Conservation (phyloP, 345 rosid species). For the Eucalyptus sideroxylon region DNA sequence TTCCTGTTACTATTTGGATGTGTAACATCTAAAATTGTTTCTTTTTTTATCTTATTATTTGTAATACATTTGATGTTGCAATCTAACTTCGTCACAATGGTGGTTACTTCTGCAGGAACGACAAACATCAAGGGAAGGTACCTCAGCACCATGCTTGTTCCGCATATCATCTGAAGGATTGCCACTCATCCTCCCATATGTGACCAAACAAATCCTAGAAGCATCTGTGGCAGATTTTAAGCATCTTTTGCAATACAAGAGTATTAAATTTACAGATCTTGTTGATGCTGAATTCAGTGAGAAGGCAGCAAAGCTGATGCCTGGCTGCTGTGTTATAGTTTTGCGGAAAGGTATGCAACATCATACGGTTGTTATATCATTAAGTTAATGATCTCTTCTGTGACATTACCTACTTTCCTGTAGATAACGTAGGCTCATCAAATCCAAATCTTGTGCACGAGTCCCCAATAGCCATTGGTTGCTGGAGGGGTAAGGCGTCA, state of each 20-base stretch:
- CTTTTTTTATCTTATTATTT: not conserved
- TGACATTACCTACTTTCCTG: not conserved
- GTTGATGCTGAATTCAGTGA: slow-evolving; percentile 54
- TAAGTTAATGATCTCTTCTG: not conserved
- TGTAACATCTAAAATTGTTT: not conserved
- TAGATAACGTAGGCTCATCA: slow-evolving; percentile 21
- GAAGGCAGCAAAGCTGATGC: slow-evolving; percentile 58
- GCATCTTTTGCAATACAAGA: slow-evolving; percentile 70
- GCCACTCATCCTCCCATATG: slow-evolving; percentile 75
- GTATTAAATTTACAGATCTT: slow-evolving; percentile 61
- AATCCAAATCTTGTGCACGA: slow-evolving; percentile 19
- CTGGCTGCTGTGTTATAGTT: slow-evolving; percentile 79
- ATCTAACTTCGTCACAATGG: not conserved
- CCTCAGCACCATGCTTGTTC: slow-evolving; percentile 58
- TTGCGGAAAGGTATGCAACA: slow-evolving; percentile 36
- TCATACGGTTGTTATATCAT: not conserved
- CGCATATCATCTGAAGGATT: slow-evolving; percentile 95
- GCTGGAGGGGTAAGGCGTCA: slow-evolving; percentile 85
- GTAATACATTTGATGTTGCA: not conserved
- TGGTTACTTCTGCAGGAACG: slow-evolving; percentile 39
- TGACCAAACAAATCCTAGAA: slow-evolving; percentile 69
- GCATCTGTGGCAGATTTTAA: slow-evolving; percentile 65
- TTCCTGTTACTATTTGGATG: not conserved
- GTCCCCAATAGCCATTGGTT: slow-evolving; percentile 72
- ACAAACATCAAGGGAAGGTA: slow-evolving; percentile 81